These are phyloP conservation scores for Chloromonas sp. DNA, from an alignment of 163 green algal species.

Conservation along the genomic window DNA sequence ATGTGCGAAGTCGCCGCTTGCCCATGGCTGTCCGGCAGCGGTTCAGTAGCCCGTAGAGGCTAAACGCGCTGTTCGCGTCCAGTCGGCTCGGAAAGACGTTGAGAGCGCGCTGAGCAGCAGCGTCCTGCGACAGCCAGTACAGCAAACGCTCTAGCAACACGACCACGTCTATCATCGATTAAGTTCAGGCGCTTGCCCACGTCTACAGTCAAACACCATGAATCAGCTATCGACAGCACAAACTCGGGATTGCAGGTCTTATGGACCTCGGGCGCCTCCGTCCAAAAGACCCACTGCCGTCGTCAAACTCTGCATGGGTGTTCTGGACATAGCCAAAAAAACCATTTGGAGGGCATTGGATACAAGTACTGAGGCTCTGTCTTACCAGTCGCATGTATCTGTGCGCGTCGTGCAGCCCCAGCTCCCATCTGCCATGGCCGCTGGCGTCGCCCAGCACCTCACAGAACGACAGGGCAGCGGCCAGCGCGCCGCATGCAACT, in stretches of 20 bases:
- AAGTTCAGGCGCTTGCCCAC: too few species aligned
- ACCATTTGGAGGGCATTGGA: too few species aligned
- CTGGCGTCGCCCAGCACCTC: constrained; percentile 57
- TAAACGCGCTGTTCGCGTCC: constrained; percentile 71
- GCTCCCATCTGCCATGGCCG: constrained; percentile 50
- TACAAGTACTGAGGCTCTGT: too few species aligned
- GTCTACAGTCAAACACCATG: too few species aligned
- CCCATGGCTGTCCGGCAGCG: constrained; percentile 85
- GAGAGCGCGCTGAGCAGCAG: constrained; percentile 78
- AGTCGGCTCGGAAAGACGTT: constrained; percentile 74
- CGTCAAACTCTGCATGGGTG: too few species aligned
- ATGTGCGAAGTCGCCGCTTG: constrained; percentile 63
- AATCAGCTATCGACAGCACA: too few species aligned
- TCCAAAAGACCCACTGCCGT: too few species aligned
- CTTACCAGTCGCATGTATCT: constrained; percentile 68
- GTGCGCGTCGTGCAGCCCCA: constrained; percentile 67
- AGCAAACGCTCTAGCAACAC: neutral
- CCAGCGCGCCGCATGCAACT: constrained; percentile 27
- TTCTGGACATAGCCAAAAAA: too few species aligned
- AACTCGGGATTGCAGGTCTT: too few species aligned
- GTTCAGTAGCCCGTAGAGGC: constrained; percentile 84
- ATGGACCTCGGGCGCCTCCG: too few species aligned
- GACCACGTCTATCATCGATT: neutral
- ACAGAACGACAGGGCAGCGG: constrained; percentile 64
- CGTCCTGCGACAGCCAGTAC: constrained; percentile 52